A percentile compares a stretch with the other conserved stretches of the same genome.
Evolutionary conservation across 306 rosid species (phyloP).

Genomic region (Dalbergia cultrata): DNA sequence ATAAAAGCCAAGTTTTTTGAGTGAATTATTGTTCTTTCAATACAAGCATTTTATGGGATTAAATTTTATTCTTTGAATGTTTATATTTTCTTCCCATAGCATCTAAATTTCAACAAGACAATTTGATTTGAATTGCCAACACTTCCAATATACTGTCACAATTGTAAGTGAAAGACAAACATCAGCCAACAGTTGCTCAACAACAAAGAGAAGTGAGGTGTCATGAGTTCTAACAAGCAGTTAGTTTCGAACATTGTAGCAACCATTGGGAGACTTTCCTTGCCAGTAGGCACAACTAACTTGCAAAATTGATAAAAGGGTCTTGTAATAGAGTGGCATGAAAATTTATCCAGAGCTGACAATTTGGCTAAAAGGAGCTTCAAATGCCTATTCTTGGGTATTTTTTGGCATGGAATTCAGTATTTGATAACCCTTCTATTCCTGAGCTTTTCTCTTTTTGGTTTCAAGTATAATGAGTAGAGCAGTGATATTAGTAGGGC

Average conservation of each 20-base stretch:
- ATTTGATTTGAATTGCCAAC: too few species aligned
- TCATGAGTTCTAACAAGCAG: not conserved
- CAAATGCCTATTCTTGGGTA: constrained; percentile 50
- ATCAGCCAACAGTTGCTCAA: not conserved
- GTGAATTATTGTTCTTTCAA: too few species aligned
- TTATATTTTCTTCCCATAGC: too few species aligned
- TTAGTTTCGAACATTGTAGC: too few species aligned
- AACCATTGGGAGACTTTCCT: too few species aligned
- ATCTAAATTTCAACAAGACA: too few species aligned
- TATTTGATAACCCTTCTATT: constrained; percentile 64
- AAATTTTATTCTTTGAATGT: too few species aligned
- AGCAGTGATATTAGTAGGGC: constrained; percentile 94
- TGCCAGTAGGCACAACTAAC: too few species aligned
- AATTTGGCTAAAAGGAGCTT: constrained; percentile 63
- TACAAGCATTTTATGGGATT: too few species aligned
- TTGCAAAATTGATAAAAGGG: too few species aligned
- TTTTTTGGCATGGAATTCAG: constrained; percentile 55
- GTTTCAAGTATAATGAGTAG: constrained; percentile 87
- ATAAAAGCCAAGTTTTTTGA: too few species aligned
- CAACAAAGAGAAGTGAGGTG: not conserved
- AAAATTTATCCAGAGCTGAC: not conserved
- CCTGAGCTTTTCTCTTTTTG: constrained; percentile 73
- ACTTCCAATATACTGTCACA: not conserved
- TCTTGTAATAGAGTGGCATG: too few species aligned
- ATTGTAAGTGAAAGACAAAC: not conserved